phyloP scores from a whole-genome alignment of 495 filamentous ascomycete species.

The Aspergillus conjunctus region DNA sequence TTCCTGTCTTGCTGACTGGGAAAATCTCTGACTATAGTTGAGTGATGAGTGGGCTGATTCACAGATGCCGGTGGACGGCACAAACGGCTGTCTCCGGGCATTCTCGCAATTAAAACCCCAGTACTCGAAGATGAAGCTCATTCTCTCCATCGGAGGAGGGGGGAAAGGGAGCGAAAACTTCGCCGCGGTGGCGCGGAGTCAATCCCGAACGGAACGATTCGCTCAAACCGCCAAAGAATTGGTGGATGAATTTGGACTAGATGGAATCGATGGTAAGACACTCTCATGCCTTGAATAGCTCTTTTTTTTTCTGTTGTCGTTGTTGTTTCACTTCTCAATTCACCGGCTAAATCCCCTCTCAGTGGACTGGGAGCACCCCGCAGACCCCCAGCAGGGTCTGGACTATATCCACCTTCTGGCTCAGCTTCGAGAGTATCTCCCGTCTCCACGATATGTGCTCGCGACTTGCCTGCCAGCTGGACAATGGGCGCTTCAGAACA shows the following conservation, averaged over 20 bases:
- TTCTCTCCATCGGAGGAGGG: slow-evolving; percentile 86
- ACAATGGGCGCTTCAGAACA: slow-evolving; percentile 72
- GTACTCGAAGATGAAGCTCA: slow-evolving; percentile 73
- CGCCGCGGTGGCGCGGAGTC: slow-evolving; percentile 67
- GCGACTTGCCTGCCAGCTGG: slow-evolving; percentile 83
- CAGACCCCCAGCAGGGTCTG: slow-evolving; percentile 64
- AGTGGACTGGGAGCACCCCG: slow-evolving; percentile 95
- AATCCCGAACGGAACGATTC: slow-evolving; percentile 66
- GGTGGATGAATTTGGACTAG: slow-evolving; percentile 73
- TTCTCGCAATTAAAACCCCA: slow-evolving; percentile 72
- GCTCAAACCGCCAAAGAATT: slow-evolving; percentile 69
- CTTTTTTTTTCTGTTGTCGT: not conserved
- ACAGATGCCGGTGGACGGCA: slow-evolving; percentile 76
- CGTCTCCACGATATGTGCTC: slow-evolving; percentile 70
- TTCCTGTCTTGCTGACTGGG: slow-evolving; percentile 25
- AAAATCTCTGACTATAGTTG: slow-evolving; percentile 54
- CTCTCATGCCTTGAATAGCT: not conserved
- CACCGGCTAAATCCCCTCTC: slow-evolving; percentile 8
- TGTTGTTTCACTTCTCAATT: too few species aligned
- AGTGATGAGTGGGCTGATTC: slow-evolving; percentile 86
- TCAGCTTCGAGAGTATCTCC: slow-evolving; percentile 68
- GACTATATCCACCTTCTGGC: slow-evolving; percentile 75
- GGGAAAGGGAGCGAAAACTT: slow-evolving; percentile 78
- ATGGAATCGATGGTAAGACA: slow-evolving; percentile 80
- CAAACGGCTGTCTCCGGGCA: slow-evolving; percentile 74